Conservation (phyloP, 768 basidiomycete species). For the Psilocybe subaeruginosa region DNA sequence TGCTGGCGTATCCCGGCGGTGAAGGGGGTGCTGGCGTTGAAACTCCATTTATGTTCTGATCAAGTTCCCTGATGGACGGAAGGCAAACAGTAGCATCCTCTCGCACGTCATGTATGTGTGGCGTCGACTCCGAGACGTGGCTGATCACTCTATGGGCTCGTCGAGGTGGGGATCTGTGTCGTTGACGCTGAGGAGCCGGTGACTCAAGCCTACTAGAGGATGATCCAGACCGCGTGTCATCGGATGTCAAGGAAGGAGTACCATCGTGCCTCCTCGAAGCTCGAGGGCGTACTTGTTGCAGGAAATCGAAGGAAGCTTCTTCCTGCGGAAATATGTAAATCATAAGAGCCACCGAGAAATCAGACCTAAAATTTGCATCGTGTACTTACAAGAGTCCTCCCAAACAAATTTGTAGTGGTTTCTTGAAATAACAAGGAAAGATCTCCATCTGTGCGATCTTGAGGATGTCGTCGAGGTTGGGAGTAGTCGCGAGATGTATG, state of each 20-base stretch:
- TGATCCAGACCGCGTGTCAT: conserved; percentile 11
- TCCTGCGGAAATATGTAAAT: background rate
- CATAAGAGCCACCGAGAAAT: background rate
- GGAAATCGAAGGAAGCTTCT: conserved; percentile 10
- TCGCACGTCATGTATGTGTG: background rate
- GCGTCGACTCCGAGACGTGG: background rate
- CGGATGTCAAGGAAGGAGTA: conserved; percentile 15
- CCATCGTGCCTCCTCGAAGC: background rate
- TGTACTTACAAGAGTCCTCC: conserved; percentile 14
- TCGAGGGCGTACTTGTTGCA: background rate
- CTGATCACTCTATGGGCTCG: background rate
- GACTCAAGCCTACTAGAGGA: conserved; percentile 4
- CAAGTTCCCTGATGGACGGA: background rate
- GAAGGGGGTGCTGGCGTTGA: background rate
- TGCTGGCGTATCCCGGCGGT: background rate
- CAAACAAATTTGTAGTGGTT: conserved; percentile 8
- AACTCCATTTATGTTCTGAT: background rate
- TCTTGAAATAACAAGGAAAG: conserved; percentile 1
- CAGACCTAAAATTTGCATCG: background rate
- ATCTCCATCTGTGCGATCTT: background rate
- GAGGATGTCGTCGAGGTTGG: background rate
- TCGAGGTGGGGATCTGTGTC: background rate
- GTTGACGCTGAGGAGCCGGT: background rate
- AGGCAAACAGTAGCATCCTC: background rate
- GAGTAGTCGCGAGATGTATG: background rate